Evolutionary conservation across 192 early-diverging fungal species (phyloP).

Genomic region (Backusella tuberculispora): DNA sequence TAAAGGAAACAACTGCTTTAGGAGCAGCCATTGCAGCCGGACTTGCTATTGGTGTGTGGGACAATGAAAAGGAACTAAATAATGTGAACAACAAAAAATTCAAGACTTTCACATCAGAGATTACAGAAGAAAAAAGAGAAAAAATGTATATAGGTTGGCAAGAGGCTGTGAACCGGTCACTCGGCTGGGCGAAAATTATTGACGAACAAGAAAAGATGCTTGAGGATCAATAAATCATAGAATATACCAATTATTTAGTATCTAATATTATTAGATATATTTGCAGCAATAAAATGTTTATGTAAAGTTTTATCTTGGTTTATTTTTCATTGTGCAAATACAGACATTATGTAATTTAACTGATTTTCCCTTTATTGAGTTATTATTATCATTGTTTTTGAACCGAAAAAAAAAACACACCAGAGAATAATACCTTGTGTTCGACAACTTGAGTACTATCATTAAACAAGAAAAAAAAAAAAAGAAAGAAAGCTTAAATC

Average conservation of each 20-base stretch:
- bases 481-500: no score
- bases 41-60: slow-evolving; percentile 70
- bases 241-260: neutral
- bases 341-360: no score
- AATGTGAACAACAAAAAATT: slow-evolving; percentile 50
- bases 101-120: slow-evolving; percentile 45
- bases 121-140: slow-evolving; percentile 57
- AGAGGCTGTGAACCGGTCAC: slow-evolving; percentile 70
- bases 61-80: slow-evolving; percentile 49
- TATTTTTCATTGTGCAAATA: no score
- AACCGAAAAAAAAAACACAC: no score
- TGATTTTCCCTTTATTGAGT: no score
- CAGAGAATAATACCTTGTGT: no score
- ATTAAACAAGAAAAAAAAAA: no score
- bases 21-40: slow-evolving; percentile 92
- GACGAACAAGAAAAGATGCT: neutral
- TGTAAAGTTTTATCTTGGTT: no score
- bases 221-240: neutral
- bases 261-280: no score
- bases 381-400: no score
- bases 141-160: slow-evolving; percentile 68
- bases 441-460: no score
- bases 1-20: slow-evolving; percentile 91
- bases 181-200: slow-evolving; percentile 52
- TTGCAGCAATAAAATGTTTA: no score